Base-by-base conservation (phyloP, 2,329 filamentous ascomycete genomes). In the Paramyrothecium roridum region DNA sequence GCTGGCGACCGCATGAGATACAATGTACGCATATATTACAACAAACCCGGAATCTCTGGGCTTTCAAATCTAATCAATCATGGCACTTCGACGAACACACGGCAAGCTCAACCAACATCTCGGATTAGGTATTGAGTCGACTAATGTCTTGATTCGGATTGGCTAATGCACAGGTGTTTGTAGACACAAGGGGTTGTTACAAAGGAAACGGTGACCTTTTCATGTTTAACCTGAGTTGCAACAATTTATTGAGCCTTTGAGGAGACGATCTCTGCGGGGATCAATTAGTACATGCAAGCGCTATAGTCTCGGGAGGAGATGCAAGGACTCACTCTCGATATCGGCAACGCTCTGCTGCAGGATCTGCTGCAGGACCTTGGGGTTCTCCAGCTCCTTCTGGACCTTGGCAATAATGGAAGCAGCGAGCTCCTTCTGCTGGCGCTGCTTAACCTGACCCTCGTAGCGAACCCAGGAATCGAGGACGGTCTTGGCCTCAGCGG, bases 391-490 rank as follows among this genome's bases (percentile, higher is more conserved):
- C 84, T 98, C 93, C 87, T 98, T 98, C 78, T 90, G 88, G 73
- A 98, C 95, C 87, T 97, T 99, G 82, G 89, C 86, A 70, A 99
- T 98, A 77, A 99, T 83, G 76, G 80, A 86, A 73, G 96, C 87
- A 62, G 95, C 91, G 64, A 99, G 86, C 84, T 99, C 95, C 78
- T 84, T 88, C 85, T 99, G 95, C 83, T 99, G 92, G 76, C 95
- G 89, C 82, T 93, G 89, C 90, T 98, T 99, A 72, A 99, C 93
- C 83, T 98, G 95, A 68, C 90, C 82, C 83, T 99, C 95, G 78
- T 99, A 99, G 74, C 95, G 90, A 63, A 98, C 93, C 96, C 95
- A 99, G 56, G 92, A 97, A 76, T 99, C 95, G 63, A 99, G 87
- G 57, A 98, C 95, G 59, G 84, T 71, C 88, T 97, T 99, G 71